phyloP scores from a whole-genome alignment of 2,329 filamentous ascomycete species.

The Didymella keratinophila region DNA sequence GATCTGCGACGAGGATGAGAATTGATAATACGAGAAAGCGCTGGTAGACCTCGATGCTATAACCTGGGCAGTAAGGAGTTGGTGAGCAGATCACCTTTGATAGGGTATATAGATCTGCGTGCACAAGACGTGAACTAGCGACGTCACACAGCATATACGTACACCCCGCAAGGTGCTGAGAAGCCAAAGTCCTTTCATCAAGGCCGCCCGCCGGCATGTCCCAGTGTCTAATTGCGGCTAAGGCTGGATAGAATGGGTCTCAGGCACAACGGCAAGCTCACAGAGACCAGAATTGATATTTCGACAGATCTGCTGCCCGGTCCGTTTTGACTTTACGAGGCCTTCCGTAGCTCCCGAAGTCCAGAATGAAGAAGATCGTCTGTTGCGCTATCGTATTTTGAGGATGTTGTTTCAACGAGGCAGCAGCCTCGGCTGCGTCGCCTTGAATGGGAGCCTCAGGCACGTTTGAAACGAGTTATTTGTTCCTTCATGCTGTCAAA shows the following conservation, averaged over 20 bases:
- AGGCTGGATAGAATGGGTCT: constrained; percentile 2
- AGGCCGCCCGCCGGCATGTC: constrained; percentile 1
- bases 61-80: background rate
- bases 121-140: background rate
- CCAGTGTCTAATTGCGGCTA: background rate
- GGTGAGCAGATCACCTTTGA: background rate
- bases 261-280: background rate
- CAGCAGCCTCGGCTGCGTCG: background rate
- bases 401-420: background rate
- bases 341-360: background rate
- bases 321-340: constrained; percentile 6
- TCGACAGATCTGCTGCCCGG: background rate
- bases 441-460: background rate
- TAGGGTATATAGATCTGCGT: background rate
- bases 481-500: constrained; percentile 1
- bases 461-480: constrained; percentile 16
- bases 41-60: background rate
- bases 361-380: background rate
- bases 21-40: background rate
- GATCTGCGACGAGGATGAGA: background rate
- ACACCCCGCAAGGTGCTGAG: background rate
- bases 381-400: background rate
- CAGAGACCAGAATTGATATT: background rate
- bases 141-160: constrained; percentile 7
- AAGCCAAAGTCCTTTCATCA: constrained; percentile 9